These are phyloP conservation scores for Rhizopus stolonifer DNA, from an alignment of 371 early-diverging fungal species.

Conservation along the genomic window DNA sequence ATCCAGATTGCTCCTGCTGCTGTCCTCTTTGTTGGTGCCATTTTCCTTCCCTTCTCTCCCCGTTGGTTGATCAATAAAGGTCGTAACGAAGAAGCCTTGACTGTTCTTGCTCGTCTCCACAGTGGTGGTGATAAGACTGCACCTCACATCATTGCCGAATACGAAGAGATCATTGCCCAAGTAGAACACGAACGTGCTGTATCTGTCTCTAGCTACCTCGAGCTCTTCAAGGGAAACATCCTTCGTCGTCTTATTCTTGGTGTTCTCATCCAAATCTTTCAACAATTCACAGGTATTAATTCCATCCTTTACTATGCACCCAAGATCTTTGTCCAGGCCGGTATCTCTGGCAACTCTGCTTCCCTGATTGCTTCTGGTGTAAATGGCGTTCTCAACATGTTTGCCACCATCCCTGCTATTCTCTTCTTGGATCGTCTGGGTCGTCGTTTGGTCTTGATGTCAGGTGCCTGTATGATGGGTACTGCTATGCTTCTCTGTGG, in stretches of 20 bases:
- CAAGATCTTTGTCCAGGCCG: conserved; percentile 69
- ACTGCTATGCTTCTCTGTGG: conserved; percentile 45
- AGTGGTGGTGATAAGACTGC: conserved; percentile 52
- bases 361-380: conserved; percentile 71
- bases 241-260: conserved; percentile 68
- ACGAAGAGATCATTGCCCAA: conserved; percentile 69
- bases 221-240: conserved; percentile 66
- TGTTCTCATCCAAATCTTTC: conserved; percentile 70
- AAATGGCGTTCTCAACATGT: conserved; percentile 71
- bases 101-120: conserved; percentile 76
- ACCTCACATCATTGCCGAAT: conserved; percentile 72
- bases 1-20: conserved; percentile 52
- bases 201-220: conserved; percentile 66
- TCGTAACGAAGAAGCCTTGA: conserved; percentile 75
- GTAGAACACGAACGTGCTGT: conserved; percentile 68
- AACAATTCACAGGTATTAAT: conserved; percentile 58
- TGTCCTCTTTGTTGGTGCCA: conserved; percentile 43
- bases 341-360: conserved; percentile 49
- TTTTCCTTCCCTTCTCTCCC: conserved; percentile 62
- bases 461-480: conserved; percentile 47
- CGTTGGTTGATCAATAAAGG: conserved; percentile 57
- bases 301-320: conserved; percentile 63
- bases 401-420: conserved; percentile 74
- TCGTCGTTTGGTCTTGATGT: conserved; percentile 45
- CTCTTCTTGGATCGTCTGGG: conserved; percentile 54